phyloP scores from a whole-genome alignment of 805 yeast species.

The Millerozyma miso region DNA sequence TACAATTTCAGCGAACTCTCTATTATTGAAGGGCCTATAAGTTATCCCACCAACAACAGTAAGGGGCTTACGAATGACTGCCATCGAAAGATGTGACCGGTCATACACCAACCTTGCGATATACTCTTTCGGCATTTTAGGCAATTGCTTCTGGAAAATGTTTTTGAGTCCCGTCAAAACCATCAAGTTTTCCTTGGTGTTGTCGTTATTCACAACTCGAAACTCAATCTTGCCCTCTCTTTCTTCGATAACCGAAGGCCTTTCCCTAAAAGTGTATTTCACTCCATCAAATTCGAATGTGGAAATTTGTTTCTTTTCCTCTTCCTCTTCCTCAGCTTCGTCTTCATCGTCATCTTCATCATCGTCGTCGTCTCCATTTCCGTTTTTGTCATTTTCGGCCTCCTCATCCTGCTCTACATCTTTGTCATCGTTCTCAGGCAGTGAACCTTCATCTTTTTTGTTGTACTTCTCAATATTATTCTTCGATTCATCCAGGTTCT shows the following conservation, averaged over 20 bases:
- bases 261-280: slow-evolving; percentile 77
- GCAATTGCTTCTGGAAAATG: slow-evolving; percentile 94
- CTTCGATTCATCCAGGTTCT: slow-evolving; percentile 25
- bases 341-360: slow-evolving; percentile 41
- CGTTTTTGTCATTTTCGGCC: slow-evolving; percentile 15
- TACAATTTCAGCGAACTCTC: slow-evolving; percentile 95
- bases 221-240: slow-evolving; percentile 90
- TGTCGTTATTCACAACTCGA: slow-evolving; percentile 94
- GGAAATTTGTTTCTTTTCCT: slow-evolving; percentile 38
- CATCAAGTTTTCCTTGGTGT: slow-evolving; percentile 79
- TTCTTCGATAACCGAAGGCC: slow-evolving; percentile 94
- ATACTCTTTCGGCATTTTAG: slow-evolving; percentile 98
- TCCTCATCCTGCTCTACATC: slow-evolving; percentile 10
- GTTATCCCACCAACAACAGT: slow-evolving; percentile 98
- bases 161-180: slow-evolving; percentile 93
- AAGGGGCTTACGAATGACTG: slow-evolving; percentile 88
- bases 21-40: slow-evolving; percentile 84
- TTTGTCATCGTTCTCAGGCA: slow-evolving; percentile 4
- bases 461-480: slow-evolving; percentile 17
- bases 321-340: slow-evolving; percentile 41
- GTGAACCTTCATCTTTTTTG: slow-evolving; percentile 8
- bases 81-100: slow-evolving; percentile 90
- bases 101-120: slow-evolving; percentile 93
- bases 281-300: slow-evolving; percentile 72
- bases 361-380: slow-evolving; percentile 26